Evolutionary conservation across 352 stramenopile genomes (phyloP), one percentile per base, ranked within the genome.

Genomic region (Phytophthora fragariaefolia): DNA sequence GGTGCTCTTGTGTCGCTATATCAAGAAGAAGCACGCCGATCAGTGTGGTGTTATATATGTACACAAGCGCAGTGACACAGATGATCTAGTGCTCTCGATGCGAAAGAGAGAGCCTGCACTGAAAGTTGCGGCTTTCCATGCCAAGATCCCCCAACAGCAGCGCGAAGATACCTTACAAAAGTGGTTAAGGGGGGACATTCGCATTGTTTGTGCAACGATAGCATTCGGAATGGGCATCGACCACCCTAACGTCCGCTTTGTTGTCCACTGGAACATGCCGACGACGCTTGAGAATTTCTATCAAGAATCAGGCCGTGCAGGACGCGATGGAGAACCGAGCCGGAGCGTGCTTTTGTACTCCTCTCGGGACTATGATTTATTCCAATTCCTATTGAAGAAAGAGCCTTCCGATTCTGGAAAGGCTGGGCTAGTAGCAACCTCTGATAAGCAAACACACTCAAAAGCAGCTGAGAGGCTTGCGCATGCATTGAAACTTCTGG

Each of bases 271-370:
- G 70, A 91, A 89, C 42, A 76, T 90, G 36, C 82, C 83, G n/a
- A 91, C 89, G 66, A 96, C 87, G 15, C 69, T 99, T 6, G 97
- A 99, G 69, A 96, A 91, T 10, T 98, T 99, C 66, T 99, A 98
- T 73, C 97, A 99, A 77, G 97, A 99, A 83, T 93, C 88, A 3
- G 97, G 97, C 0, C 82, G 97, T 42, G 97, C 94, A 15, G 97
- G 97, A 18, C 83, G 97, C 47, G 97, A 99, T 74, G 96, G 97
- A 17, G 40, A 89, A 6, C 78, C 91, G 0, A 89, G 85, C 63
- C 74, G 95, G 17, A 97, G 92, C 62, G 71, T 97, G 18, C 38
- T 98, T 23, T 77, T 97, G 17, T 98, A 96, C 70, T 78, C 76
- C 4, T 54, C 54, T 2, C 62, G 64, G 5, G 80, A 91, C 69